Base-by-base conservation (phyloP, 345 rosid species). In the Geranium rotundifolium region DNA sequence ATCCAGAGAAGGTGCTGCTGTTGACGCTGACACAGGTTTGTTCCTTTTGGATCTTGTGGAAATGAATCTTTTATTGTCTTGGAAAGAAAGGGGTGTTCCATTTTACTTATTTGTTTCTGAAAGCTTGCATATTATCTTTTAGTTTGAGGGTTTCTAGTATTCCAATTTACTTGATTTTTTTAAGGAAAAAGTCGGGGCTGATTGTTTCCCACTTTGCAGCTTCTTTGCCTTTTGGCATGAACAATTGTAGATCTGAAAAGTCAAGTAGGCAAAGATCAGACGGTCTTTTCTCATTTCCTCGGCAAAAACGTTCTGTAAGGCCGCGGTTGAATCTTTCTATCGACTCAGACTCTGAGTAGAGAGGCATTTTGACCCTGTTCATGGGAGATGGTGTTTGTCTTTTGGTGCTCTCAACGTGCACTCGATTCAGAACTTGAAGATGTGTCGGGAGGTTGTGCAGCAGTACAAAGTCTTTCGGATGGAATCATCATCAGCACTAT, bases 231-330 rank as follows among this genome's bases (percentile, higher is more conserved):
- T 82, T 84, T 63, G 95, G 86, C 54, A 82, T 82, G 89, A 85
- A 82, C 71, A 84, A 83, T 59, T 76, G 75, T 71, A 83, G 85
- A 82, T 72, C 79, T 52, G 89, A 80, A 68, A 93, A 75, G 75
- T 74, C 85, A 57, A 84, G 79, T 72, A 79, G 81, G 77, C 84
- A 75, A 73, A 86, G 91, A 81, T 77, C 89, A 19, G 90, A 85
- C 31, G 76, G 84, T 56, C 85, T 87, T 19, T 85, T 86, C 80
- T 74, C 82, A 64, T 81, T 88, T 73, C 96, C 92, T 50, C 90
- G 87, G 17, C 87, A 81, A 78, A 90, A 90, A 77, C 97, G 99
- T 63, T 83, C 97, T 56, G 95, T 85, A 46, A 83, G 92, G 73
- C 92, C 75, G 9, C 82, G 96, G 64, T 60, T 81, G 68, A 82